These are phyloP conservation scores for Rhodomyrtus tomentosa DNA, from an alignment of 345 rosid genomes.

Conservation along the genomic window DNA sequence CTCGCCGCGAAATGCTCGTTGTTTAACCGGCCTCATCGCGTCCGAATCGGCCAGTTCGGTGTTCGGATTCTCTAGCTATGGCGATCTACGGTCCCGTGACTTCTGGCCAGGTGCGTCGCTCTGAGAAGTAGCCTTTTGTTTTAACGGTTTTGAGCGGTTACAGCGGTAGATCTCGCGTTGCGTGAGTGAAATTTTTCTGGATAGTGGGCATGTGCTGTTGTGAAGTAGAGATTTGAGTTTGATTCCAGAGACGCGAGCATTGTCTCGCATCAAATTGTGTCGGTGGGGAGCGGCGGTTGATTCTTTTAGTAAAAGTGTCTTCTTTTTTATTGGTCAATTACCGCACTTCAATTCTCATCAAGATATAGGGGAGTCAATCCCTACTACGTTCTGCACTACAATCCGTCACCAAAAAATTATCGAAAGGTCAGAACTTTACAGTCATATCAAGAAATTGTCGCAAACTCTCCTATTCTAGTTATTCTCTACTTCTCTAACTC, in stretches of 20 bases:
- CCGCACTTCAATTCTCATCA: background rate
- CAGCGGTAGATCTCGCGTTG: background rate
- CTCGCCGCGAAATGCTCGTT: background rate
- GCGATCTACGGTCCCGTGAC: conserved; percentile 38
- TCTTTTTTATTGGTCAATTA: background rate
- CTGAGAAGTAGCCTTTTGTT: background rate
- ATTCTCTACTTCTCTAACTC: background rate
- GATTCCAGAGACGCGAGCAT: background rate
- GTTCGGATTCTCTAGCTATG: conserved; percentile 11
- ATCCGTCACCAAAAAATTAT: background rate
- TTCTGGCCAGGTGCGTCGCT: conserved; percentile 60
- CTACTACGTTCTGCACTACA: background rate
- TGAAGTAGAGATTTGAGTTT: background rate
- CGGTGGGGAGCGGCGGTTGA: background rate
- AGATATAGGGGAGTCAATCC: background rate
- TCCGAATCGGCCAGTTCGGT: background rate
- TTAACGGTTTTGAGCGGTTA: background rate
- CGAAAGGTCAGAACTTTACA: background rate
- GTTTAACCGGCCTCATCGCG: background rate
- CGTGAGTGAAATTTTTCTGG: background rate
- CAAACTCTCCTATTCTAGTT: background rate
- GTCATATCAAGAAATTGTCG: background rate
- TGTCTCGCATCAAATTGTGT: background rate
- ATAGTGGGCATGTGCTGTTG: background rate
- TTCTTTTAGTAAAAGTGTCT: background rate